phyloP scores from a whole-genome alignment of 2,329 filamentous ascomycete genomes.

The Xylariaceae sp. region DNA sequence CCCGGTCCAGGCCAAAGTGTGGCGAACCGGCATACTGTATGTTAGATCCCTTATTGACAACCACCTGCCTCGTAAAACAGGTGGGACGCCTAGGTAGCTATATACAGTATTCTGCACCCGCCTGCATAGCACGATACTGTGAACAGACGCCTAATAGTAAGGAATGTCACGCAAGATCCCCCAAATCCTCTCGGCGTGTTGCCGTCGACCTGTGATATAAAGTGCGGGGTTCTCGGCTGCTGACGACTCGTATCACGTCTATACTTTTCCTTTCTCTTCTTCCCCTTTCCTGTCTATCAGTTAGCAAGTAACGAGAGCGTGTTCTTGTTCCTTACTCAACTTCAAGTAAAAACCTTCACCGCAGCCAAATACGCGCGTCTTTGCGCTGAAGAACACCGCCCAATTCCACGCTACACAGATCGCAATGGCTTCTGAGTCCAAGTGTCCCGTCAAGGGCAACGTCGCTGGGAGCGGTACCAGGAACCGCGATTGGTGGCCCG shows the following conservation, averaged over 20 bases:
- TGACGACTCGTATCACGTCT: neutral
- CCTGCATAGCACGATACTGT: neutral
- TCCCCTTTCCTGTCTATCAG: neutral
- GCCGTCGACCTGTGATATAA: constrained; percentile 4
- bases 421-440: constrained; percentile 15
- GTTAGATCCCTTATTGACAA: neutral
- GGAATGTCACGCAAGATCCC: constrained; percentile 14
- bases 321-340: neutral
- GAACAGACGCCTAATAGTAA: neutral
- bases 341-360: neutral
- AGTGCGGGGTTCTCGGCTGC: constrained; percentile 20
- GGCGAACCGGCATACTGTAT: neutral
- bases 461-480: constrained; percentile 62
- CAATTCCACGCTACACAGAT: neutral
- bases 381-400: neutral
- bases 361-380: neutral
- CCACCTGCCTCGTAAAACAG: neutral
- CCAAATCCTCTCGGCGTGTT: constrained; percentile 1
- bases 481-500: constrained; percentile 74
- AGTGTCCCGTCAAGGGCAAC: constrained; percentile 31
- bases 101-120: neutral
- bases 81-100: neutral
- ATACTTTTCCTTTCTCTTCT: neutral
- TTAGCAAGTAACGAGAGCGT: neutral
- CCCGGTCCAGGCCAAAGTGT: no score